Conservation (phyloP, 23 red algal genomes). For the Pyropia yezoensis region DNA sequence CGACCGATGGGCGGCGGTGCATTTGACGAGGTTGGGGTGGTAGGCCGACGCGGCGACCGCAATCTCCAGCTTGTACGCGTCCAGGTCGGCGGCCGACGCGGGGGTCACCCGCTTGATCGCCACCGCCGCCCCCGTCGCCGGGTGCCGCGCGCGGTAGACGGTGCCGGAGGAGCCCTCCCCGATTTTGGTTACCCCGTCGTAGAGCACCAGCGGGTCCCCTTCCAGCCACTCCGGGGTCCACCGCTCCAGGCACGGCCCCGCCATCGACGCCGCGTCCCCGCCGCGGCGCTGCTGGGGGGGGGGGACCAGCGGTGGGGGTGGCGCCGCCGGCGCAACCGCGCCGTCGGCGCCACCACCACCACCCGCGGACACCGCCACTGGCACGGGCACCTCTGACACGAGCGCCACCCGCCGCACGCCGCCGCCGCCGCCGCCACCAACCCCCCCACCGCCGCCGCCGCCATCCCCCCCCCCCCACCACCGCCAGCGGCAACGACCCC, state of each 20-base stretch:
- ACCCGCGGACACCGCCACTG: no score
- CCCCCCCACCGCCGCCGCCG: no score
- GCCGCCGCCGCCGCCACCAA: no score
- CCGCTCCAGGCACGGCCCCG: conserved; percentile 9
- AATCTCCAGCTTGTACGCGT: conserved; percentile 83
- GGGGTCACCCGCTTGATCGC: conserved; percentile 83
- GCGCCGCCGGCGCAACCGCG: background rate
- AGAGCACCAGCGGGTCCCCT: conserved; percentile 66
- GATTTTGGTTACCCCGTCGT: conserved; percentile 66
- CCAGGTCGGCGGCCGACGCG: conserved; percentile 39
- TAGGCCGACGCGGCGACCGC: conserved; percentile 66
- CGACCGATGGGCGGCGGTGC: conserved; percentile 54
- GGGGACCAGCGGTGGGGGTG: no score
- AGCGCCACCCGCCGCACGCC: background rate
- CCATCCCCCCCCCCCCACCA: background rate
- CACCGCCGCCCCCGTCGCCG: conserved; percentile 18
- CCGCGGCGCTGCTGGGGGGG: background rate
- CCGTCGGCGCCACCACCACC: no score
- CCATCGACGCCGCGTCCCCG: background rate
- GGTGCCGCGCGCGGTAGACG: conserved; percentile 64
- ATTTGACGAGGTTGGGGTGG: conserved; percentile 84
- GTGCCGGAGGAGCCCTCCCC: conserved; percentile 80
- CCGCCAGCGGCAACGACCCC: no score
- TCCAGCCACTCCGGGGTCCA: conserved; percentile 49
- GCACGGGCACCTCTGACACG: background rate